Conservation (phyloP, 257 asterid species). For the Penstemon newberryi region DNA sequence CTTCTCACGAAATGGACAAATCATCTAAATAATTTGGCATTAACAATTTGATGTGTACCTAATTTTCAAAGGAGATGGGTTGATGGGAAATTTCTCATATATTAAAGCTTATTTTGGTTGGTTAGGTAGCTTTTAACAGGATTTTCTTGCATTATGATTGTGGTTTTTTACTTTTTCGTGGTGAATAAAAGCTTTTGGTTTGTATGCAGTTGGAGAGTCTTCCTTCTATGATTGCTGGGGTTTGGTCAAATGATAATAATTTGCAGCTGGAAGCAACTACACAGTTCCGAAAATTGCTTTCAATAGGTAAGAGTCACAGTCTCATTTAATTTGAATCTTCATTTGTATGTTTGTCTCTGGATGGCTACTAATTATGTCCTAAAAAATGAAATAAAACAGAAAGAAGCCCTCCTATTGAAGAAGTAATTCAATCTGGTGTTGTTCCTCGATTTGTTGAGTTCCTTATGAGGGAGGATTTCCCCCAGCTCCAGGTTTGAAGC, state of each 20-base stretch:
- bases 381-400: constrained; percentile 43
- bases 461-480: constrained; percentile 75
- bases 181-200: constrained; percentile 21
- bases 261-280: constrained; percentile 85
- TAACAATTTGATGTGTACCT: too few species aligned
- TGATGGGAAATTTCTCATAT: background rate
- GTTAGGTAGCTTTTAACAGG: background rate
- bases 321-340: background rate
- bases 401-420: constrained; percentile 91
- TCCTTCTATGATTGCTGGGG: constrained; percentile 72
- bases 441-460: constrained; percentile 93
- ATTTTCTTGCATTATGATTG: background rate
- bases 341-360: background rate
- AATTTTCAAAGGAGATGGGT: background rate
- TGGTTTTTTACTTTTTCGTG: background rate
- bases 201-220: constrained; percentile 78
- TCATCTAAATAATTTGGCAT: too few species aligned
- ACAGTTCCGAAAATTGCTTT: constrained; percentile 80
- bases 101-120: background rate
- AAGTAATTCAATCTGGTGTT: constrained; percentile 89
- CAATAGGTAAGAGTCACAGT: constrained; percentile 55
- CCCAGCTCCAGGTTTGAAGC: constrained; percentile 73
- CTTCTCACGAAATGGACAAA: background rate
- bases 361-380: constrained; percentile 11
- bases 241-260: constrained; percentile 61